phyloP scores from a whole-genome alignment of 495 filamentous ascomycete genomes.

The Aspergillus wentii region DNA sequence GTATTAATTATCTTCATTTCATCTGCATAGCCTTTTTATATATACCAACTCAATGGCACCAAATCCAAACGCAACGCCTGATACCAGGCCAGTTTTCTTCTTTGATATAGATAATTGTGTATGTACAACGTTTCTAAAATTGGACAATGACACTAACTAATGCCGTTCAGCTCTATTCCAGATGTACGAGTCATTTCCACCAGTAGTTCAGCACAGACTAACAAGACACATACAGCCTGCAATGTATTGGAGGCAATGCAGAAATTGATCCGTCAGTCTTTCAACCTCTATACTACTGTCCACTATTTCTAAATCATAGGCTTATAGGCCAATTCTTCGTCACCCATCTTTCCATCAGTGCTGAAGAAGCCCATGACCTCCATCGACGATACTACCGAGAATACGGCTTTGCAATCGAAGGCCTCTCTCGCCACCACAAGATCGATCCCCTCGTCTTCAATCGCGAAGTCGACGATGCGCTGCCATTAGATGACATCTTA shows the following conservation, averaged over 20 bases:
- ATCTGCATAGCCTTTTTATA: too few relatives aligned
- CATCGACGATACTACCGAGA: slow-evolving; percentile 89
- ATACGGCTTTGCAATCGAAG: slow-evolving; percentile 93
- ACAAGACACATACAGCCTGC: slow-evolving; percentile 37
- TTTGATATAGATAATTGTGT: slow-evolving; percentile 98
- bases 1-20: too few relatives aligned
- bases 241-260: slow-evolving; percentile 74
- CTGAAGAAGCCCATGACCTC: slow-evolving; percentile 71
- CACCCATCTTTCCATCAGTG: slow-evolving; percentile 65
- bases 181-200: slow-evolving; percentile 25
- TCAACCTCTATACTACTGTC: not conserved
- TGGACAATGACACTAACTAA: slow-evolving; percentile 11
- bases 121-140: slow-evolving; percentile 25
- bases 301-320: too few relatives aligned
- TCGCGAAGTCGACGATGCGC: slow-evolving; percentile 84
- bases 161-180: slow-evolving; percentile 46
- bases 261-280: slow-evolving; percentile 51
- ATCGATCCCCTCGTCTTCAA: slow-evolving; percentile 97
- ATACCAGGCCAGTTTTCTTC: slow-evolving; percentile 63
- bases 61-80: slow-evolving; percentile 17
- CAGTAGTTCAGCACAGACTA: slow-evolving; percentile 3
- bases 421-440: slow-evolving; percentile 87
- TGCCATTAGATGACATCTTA: slow-evolving; percentile 82
- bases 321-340: slow-evolving; percentile 78
- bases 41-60: too few relatives aligned